Conservation (phyloP, 2,329 filamentous ascomycete species). For the Mycosphaerella sp. region DNA sequence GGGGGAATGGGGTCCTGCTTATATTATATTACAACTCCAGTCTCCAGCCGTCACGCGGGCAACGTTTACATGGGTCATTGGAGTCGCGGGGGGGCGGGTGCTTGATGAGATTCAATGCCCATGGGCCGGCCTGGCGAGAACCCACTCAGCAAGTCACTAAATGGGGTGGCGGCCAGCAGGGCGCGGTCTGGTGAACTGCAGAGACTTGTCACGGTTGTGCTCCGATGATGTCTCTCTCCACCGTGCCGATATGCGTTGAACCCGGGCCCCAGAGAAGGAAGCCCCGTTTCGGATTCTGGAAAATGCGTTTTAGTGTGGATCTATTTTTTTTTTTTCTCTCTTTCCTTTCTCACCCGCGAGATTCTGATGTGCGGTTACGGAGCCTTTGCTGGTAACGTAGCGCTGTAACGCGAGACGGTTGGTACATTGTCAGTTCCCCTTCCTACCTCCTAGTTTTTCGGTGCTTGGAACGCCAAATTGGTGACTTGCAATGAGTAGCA, state of each 20-base stretch:
- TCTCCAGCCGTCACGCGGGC: constrained; percentile 4
- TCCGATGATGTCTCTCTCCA: constrained; percentile 4
- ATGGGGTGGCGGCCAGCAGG: not conserved
- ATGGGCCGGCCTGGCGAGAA: constrained; percentile 17
- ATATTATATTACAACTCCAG: not conserved
- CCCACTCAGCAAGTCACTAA: constrained; percentile 1
- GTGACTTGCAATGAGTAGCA: not conserved
- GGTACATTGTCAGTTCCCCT: no score
- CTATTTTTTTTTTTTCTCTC: not conserved
- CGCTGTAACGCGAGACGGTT: no score
- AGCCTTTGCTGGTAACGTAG: constrained; percentile 2
- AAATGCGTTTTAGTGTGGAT: not conserved
- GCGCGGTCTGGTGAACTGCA: constrained; percentile 16
- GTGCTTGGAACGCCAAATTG: no score
- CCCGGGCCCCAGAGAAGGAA: constrained; percentile 7
- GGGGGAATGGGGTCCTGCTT: constrained; percentile 4
- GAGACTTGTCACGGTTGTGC: constrained; percentile 7
- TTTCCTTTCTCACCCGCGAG: not conserved
- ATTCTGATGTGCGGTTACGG: constrained; percentile 8
- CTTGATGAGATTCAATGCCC: not conserved
- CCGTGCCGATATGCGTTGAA: constrained; percentile 11
- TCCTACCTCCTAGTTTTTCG: no score
- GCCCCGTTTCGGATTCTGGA: constrained; percentile 13
- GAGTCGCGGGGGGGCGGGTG: constrained; percentile 13
- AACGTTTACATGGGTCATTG: constrained; percentile 12